Conservation (phyloP, 176 grass and related monocot genomes). For the Oryza nivara region DNA sequence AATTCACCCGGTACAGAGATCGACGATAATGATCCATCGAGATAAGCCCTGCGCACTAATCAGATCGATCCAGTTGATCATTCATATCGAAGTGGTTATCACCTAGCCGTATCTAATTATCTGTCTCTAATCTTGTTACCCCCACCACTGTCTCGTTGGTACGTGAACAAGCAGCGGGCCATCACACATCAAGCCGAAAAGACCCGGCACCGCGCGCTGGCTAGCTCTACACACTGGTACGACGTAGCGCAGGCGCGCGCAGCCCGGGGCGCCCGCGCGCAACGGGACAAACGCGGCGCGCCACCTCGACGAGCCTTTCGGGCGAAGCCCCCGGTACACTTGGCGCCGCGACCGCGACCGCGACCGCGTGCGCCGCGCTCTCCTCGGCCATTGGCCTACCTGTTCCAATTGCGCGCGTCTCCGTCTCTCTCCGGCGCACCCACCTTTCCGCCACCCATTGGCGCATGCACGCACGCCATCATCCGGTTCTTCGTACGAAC, state of each 20-base stretch:
- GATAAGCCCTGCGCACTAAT: constrained; percentile 29
- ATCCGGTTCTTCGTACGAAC: neutral
- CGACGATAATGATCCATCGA: neutral
- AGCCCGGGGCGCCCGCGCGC: neutral
- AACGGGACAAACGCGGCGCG: constrained; percentile 46
- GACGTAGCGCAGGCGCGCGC: neutral
- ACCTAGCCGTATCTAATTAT: neutral
- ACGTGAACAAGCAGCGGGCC: neutral
- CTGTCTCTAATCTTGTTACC: neutral
- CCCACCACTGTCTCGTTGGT: constrained; percentile 8
- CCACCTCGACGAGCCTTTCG: constrained; percentile 48
- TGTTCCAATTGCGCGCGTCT: constrained; percentile 33
- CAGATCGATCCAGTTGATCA: neutral
- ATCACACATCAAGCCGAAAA: neutral
- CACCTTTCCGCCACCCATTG: constrained; percentile 43
- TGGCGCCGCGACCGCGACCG: constrained; percentile 15
- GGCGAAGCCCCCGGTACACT: constrained; percentile 38
- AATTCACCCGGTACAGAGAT: neutral
- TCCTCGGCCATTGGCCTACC: constrained; percentile 25
- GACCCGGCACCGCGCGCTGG: neutral
- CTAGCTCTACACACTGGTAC: neutral
- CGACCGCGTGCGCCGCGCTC: neutral
- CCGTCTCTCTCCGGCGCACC: neutral
- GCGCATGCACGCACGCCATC: neutral
- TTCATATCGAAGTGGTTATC: neutral